phyloP scores from a whole-genome alignment of 2,329 filamentous ascomycete species.

The Immersiporthe knoxdaviesiana region DNA sequence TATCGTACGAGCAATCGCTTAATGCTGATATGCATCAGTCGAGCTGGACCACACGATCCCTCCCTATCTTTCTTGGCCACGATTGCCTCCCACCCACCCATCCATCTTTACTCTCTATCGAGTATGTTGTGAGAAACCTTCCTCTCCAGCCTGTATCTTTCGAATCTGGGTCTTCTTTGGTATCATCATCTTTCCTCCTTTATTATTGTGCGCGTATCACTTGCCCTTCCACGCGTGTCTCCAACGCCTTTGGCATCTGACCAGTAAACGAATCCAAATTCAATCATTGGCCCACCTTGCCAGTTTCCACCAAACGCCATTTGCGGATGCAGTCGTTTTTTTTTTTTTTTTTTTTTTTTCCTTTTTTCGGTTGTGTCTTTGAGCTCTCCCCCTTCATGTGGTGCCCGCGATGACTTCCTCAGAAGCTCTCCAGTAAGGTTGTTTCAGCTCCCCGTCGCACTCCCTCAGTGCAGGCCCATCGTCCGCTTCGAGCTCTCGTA shows the following conservation, averaged over 20 bases:
- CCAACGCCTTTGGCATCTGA: constrained; percentile 23
- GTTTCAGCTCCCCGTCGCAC: background rate
- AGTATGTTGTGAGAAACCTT: constrained; percentile 9
- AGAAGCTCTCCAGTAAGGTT: background rate
- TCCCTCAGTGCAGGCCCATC: constrained; percentile 57
- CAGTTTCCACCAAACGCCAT: constrained; percentile 12
- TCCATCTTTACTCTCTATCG: constrained; percentile 9
- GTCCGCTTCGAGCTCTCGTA: constrained; percentile 87
- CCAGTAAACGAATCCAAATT: constrained; percentile 23
- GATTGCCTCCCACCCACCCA: background rate
- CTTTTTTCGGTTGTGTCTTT: background rate
- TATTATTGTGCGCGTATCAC: constrained; percentile 10
- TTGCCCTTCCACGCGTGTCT: constrained; percentile 19
- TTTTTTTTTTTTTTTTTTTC: no score
- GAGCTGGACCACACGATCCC: background rate
- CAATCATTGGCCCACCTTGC: constrained; percentile 20
- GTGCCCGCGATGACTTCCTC: background rate
- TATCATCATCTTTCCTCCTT: constrained; percentile 20
- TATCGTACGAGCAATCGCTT: background rate
- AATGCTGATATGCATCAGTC: background rate
- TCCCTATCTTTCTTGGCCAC: background rate
- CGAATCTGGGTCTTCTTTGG: constrained; percentile 20
- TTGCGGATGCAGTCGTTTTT: constrained; percentile 7
- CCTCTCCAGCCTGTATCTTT: background rate
- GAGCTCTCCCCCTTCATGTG: background rate